These are phyloP conservation scores for Clarireedia homoeocarpa DNA, from an alignment of 2,329 filamentous ascomycete species.

Conservation along the genomic window DNA sequence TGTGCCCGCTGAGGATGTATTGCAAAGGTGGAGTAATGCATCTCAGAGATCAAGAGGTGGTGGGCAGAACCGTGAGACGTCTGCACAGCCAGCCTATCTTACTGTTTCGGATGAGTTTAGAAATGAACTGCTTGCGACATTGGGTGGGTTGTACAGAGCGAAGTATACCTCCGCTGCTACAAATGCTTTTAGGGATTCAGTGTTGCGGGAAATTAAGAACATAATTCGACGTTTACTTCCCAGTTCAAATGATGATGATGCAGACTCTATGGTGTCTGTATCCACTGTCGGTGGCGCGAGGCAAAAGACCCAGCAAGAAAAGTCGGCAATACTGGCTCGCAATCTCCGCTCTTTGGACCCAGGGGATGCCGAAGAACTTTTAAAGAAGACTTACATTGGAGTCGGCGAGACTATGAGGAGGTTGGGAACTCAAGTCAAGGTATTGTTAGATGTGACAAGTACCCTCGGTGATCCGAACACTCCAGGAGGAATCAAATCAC, in stretches of 20 bases:
- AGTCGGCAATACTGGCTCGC: constrained; percentile 77
- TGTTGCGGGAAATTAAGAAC: constrained; percentile 77
- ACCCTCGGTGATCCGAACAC: constrained; percentile 32
- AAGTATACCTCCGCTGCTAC: constrained; percentile 74
- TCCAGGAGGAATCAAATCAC: constrained; percentile 23
- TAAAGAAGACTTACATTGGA: constrained; percentile 75
- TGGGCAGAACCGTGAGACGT: constrained; percentile 53
- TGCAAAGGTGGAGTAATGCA: constrained; percentile 77
- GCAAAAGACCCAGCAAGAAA: constrained; percentile 73
- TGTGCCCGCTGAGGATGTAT: constrained; percentile 62
- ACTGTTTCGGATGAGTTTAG: constrained; percentile 64
- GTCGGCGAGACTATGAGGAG: constrained; percentile 82
- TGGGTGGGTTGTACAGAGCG: constrained; percentile 74
- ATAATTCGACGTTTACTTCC: constrained; percentile 80
- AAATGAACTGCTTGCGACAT: constrained; percentile 57
- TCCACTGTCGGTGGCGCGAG: constrained; percentile 67
- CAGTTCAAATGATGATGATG: constrained; percentile 90
- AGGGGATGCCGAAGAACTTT: constrained; percentile 75
- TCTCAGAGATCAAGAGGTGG: constrained; percentile 64
- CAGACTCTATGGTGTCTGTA: constrained; percentile 77
- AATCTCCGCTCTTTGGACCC: constrained; percentile 80
- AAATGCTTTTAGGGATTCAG: constrained; percentile 73
- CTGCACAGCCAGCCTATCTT: constrained; percentile 66
- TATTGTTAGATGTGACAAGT: constrained; percentile 89
- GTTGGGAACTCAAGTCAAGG: constrained; percentile 84